Evolutionary conservation across 2,329 filamentous ascomycete species (phyloP).

Genomic region (Phialophora expanda): DNA sequence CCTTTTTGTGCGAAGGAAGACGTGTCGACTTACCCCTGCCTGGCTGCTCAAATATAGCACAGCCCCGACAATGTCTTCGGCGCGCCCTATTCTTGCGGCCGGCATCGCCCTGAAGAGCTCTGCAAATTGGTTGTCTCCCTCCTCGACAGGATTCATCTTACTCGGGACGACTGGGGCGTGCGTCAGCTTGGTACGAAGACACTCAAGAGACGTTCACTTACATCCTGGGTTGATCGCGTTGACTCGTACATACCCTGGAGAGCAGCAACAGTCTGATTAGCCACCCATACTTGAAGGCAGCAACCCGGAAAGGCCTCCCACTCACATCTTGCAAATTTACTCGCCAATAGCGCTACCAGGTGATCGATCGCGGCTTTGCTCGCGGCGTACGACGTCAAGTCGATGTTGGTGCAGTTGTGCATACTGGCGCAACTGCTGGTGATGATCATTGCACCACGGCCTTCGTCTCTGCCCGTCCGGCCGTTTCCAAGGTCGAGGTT

Average conservation of each 20-base stretch:
- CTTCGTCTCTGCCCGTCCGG: constrained; percentile 45
- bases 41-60: constrained; percentile 51
- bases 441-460: constrained; percentile 55
- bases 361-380: constrained; percentile 62
- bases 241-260: constrained; percentile 52
- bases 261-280: not conserved
- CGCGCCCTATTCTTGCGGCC: constrained; percentile 47
- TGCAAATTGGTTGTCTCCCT: constrained; percentile 50
- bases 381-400: constrained; percentile 58
- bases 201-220: constrained; percentile 39
- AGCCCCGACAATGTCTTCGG: constrained; percentile 52
- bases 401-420: constrained; percentile 60
- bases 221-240: constrained; percentile 54
- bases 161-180: constrained; percentile 49
- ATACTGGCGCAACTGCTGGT: constrained; percentile 60
- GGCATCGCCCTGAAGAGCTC: constrained; percentile 50
- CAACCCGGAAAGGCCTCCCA: not conserved
- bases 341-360: constrained; percentile 55
- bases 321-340: constrained; percentile 50
- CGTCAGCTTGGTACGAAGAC: constrained; percentile 19
- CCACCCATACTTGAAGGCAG: not conserved
- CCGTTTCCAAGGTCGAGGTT: constrained; percentile 40
- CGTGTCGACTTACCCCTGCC: constrained; percentile 46
- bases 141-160: constrained; percentile 53
- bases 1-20: not conserved